Evolutionary conservation across 176 grass and related monocot genomes (phyloP), one percentile per base, ranked within the genome.

Genomic region (Eragrostis nindensis): DNA sequence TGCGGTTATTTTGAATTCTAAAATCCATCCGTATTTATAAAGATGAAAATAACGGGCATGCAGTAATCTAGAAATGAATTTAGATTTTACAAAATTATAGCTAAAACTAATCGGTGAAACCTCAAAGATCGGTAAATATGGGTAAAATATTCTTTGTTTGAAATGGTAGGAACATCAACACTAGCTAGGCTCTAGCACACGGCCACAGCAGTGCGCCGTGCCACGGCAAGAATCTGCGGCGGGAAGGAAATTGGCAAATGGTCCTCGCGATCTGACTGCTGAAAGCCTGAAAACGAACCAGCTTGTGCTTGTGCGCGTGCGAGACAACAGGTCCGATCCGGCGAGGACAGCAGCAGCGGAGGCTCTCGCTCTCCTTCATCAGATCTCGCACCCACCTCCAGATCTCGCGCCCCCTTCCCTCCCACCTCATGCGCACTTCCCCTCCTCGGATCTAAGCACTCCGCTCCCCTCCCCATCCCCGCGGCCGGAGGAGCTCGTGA

Each of bases 401-500:
- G 88, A 90, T 90, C 88, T 86, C 78, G 83, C 87, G 46, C 67
- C 68, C 19, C 54, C 48, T 49, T 43, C 49, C 49, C 42, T 44
- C 42, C 8, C 42, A 6, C 22, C 45, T 54, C 77, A 75, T 86
- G 77, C 36, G 48, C 82, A 53, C 72, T 82, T 27, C 48, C 40
- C 44, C 82, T 85, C 82, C 88, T 82, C 88, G 82, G 88, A 90
- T 90, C 88, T 82, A 77, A 77, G 78, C 89, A 85, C 73, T 82
- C 68, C 70, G 21, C 66, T 9, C 71, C 75, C 8, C 46, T 22
- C 32, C 16, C 9, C 18, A 32, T 47, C 60, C 48, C 81, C 64
- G 81, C 83, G 70, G 66, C 70, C 81, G 86, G 80, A 80, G 68
- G 57, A 61, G 24, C 57, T 61, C 57, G 55, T 63, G 85, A 86